Evolutionary conservation across 345 rosid genomes (phyloP).

Genomic region (Cardamine occulta): DNA sequence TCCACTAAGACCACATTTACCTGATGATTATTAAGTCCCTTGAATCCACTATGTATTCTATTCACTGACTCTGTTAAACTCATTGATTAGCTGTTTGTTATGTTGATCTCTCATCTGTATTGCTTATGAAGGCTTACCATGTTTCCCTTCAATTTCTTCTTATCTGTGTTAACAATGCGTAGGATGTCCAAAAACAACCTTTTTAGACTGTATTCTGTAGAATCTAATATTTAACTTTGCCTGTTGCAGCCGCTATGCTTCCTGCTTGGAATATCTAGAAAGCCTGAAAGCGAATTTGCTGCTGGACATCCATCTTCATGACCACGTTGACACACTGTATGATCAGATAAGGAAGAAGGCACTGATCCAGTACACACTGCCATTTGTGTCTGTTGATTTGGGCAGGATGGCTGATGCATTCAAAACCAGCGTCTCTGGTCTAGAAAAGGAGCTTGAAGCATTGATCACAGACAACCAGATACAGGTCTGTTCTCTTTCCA

Average conservation of each 20-base stretch:
- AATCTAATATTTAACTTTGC: slow-evolving; percentile 10
- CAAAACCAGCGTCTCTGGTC: slow-evolving; percentile 79
- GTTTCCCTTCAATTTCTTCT: neutral
- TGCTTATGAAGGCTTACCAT: slow-evolving; percentile 2
- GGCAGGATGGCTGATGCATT: slow-evolving; percentile 97
- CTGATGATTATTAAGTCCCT: neutral
- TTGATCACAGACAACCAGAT: slow-evolving; percentile 95
- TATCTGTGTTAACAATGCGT: neutral
- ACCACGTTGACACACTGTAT: slow-evolving; percentile 84
- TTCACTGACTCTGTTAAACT: neutral
- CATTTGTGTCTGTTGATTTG: slow-evolving; percentile 96
- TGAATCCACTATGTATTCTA: slow-evolving; percentile 2
- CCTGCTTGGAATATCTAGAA: slow-evolving; percentile 89
- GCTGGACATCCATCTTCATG: slow-evolving; percentile 92
- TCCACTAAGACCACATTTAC: neutral
- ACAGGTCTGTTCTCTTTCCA: slow-evolving; percentile 56
- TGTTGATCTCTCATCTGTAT: neutral
- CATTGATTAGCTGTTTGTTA: neutral
- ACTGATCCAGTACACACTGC: slow-evolving; percentile 95
- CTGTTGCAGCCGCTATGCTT: slow-evolving; percentile 82
- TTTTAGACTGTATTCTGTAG: neutral
- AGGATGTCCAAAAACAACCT: neutral
- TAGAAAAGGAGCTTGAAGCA: slow-evolving; percentile 88
- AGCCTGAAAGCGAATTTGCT: slow-evolving; percentile 82
- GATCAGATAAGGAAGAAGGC: slow-evolving; percentile 96